phyloP scores from a whole-genome alignment of 306 rosid genomes.

The Sicyos baderoa region DNA sequence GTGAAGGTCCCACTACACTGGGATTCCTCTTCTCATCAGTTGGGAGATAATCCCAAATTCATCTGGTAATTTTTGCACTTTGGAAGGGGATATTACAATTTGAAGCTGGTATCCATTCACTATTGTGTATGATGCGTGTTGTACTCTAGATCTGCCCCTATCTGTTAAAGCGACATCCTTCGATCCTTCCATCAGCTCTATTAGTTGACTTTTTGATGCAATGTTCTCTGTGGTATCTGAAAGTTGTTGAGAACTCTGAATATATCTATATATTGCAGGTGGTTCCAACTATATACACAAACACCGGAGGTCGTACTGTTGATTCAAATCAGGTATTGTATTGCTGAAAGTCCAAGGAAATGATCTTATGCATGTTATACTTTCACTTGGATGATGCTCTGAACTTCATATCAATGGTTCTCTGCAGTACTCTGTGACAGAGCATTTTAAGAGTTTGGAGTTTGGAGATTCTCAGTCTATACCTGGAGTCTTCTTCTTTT shows the following conservation, averaged over 20 bases:
- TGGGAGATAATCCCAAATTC: neutral
- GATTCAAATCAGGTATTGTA: constrained; percentile 90
- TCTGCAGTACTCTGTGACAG: constrained; percentile 81
- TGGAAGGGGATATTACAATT: neutral
- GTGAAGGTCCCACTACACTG: neutral
- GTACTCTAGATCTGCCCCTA: neutral
- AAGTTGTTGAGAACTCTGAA: neutral
- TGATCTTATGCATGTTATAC: constrained; percentile 14
- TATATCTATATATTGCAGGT: constrained; percentile 42
- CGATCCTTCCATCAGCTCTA: neutral
- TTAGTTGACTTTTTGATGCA: neutral
- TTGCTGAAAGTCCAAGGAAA: constrained; percentile 20
- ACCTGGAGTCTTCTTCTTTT: constrained; percentile 75
- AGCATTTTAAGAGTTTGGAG: constrained; percentile 75
- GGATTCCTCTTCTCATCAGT: neutral
- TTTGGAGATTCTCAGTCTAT: constrained; percentile 29
- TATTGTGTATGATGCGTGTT: constrained; percentile 2
- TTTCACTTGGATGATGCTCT: constrained; percentile 11
- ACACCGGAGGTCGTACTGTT: constrained; percentile 50
- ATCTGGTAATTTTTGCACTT: constrained; percentile 7
- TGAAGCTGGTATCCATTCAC: neutral
- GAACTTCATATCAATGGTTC: constrained; percentile 25
- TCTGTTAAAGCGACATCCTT: constrained; percentile 1
- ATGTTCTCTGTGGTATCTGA: neutral
- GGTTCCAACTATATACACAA: constrained; percentile 72